Evolutionary conservation across 495 filamentous ascomycete species (phyloP), one percentile per base, ranked within the genome.

Genomic region (Tetracladium setigerum): DNA sequence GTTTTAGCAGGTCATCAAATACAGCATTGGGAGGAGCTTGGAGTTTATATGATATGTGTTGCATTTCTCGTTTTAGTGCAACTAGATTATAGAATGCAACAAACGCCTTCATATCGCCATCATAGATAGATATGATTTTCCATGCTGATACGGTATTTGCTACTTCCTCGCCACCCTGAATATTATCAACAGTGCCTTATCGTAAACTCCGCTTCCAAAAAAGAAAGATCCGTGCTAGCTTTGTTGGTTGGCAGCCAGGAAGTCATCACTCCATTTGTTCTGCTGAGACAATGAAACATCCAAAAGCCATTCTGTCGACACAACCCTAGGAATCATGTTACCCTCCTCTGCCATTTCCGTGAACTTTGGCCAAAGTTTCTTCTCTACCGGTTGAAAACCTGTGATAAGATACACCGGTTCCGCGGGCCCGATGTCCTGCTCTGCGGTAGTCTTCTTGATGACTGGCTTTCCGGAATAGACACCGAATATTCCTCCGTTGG

Each of bases 271-370:
- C 62, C 81, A 82, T 15, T 69, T 70, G 38, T 86, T 53, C 57
- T 85, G 68, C 67, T 99, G 92, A 46, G 76, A 80, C 86, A 97
- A 89, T 4, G 87, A 87, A 50, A 87, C 79, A 49, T 89, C 83
- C 55, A 97, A 66, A 54, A 97, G 60, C 94, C 94, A 99, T 56
- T 97, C 89, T 15, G 82, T 73, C 15, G 71, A 76, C 13, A 95
- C 87, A 41, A 99, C 82, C 22, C 81, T 71, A 8, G 87, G 82
- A 32, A 76, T 73, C 70, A 86, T 86, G 50, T 83, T 78, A 14
- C 81, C 77, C 32, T 77, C 79, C 41, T 67, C 62, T 7, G 86
- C 89, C 75, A 91, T 76, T 48, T 84, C 77, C 46, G 82, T 71
- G 64, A 97, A 97, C 46, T 76, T 77, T 6, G 71, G 67, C 91